Evolutionary conservation across 2,329 filamentous ascomycete species (phyloP).

Genomic region (Coleophoma crateriformis): DNA sequence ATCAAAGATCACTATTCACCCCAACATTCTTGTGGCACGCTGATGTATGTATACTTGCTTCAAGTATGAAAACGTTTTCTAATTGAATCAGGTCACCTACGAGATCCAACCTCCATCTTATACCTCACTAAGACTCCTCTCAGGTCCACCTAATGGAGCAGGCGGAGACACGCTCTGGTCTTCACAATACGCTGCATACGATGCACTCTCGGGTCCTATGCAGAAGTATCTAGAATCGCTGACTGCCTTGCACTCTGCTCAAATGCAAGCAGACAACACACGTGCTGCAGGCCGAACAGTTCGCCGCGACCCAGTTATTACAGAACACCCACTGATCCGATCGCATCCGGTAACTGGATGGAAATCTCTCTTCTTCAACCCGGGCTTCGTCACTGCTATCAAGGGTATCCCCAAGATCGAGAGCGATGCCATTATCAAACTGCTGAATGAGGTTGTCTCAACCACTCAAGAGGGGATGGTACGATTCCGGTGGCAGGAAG

Average conservation of each 20-base stretch:
- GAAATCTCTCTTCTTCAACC: slow-evolving; percentile 56
- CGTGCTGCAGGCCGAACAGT: slow-evolving; percentile 43
- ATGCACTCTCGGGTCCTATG: slow-evolving; percentile 47
- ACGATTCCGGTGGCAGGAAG: slow-evolving; percentile 57
- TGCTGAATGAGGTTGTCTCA: slow-evolving; percentile 47
- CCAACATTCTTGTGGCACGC: slow-evolving; percentile 40
- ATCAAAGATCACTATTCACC: slow-evolving; percentile 47
- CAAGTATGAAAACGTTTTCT: no score
- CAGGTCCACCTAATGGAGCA: slow-evolving; percentile 46
- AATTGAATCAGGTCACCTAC: slow-evolving; percentile 32
- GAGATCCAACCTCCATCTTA: slow-evolving; percentile 52
- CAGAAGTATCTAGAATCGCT: slow-evolving; percentile 53
- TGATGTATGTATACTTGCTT: slow-evolving; percentile 28
- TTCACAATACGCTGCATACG: slow-evolving; percentile 53
- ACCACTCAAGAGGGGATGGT: slow-evolving; percentile 64
- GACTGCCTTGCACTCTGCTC: slow-evolving; percentile 48
- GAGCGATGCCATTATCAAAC: slow-evolving; percentile 43
- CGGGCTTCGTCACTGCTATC: slow-evolving; percentile 51
- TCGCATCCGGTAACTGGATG: slow-evolving; percentile 57
- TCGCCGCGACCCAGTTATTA: slow-evolving; percentile 45
- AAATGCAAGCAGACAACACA: slow-evolving; percentile 46
- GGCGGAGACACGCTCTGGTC: slow-evolving; percentile 54
- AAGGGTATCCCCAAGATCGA: slow-evolving; percentile 53
- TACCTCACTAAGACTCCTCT: slow-evolving; percentile 47
- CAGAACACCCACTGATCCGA: slow-evolving; percentile 50